These are phyloP conservation scores for Myxozyma nipponensis DNA, from an alignment of 805 yeast genomes.

Conservation along the genomic window DNA sequence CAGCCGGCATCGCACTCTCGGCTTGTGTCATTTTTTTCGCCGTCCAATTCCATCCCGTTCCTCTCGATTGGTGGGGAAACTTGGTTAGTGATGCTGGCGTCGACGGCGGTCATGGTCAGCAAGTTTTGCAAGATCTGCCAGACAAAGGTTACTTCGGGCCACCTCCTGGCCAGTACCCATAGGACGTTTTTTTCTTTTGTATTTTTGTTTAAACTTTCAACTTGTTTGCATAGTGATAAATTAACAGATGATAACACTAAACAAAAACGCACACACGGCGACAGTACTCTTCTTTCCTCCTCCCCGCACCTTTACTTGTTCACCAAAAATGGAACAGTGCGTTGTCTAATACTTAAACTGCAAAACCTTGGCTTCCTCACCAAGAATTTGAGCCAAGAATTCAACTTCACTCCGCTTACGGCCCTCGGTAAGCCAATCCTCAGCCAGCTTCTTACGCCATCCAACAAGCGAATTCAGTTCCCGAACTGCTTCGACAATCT, in stretches of 20 bases:
- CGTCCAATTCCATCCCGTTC: constrained; percentile 43
- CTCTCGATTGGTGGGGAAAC: constrained; percentile 63
- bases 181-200: neutral
- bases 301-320: too few relatives aligned
- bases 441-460: constrained; percentile 85
- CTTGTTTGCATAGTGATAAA: neutral
- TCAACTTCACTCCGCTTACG: constrained; percentile 87
- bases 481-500: constrained; percentile 84
- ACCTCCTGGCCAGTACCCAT: constrained; percentile 4
- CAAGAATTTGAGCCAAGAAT: constrained; percentile 56
- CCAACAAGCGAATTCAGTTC: constrained; percentile 88
- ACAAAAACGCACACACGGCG: neutral
- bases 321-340: neutral
- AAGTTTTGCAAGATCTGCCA: constrained; percentile 5
- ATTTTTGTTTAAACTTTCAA: too few relatives aligned
- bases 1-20: constrained; percentile 64
- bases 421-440: constrained; percentile 87
- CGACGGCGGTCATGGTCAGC: constrained; percentile 10
- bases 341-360: constrained; percentile 15
- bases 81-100: constrained; percentile 20
- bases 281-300: too few relatives aligned
- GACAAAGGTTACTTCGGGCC: constrained; percentile 6
- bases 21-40: constrained; percentile 54
- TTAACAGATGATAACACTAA: neutral
- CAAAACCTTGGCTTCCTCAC: constrained; percentile 38